Evolutionary conservation across 345 rosid genomes (phyloP), one percentile per base, ranked within the genome.

Genomic region (Nephelium lappaceum): DNA sequence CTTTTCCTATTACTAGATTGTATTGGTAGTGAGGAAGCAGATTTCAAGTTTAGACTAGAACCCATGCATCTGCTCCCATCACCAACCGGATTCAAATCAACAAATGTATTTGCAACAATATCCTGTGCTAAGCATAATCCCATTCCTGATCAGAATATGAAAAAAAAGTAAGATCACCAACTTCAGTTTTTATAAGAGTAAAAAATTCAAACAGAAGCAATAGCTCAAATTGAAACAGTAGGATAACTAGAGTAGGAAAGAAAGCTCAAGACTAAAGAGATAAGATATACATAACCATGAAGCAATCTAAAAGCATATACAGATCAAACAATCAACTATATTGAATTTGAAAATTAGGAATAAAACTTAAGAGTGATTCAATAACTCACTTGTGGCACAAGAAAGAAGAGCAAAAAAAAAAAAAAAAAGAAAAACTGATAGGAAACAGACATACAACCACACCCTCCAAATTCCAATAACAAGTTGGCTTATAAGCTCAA

Each of bases 71-170:
- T 70, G 78, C 67, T 81, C 69, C 83, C 88, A 72, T 77, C 81
- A 74, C 25, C 67, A 41, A 12, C 66, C 5, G 75, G 81, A 74
- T 77, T 86, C 75, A 96, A 85, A 85, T 93, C 98, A 53, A 63
- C 73, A 82, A 84, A 73, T 61, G 92, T 88, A 85, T 88, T 86
- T 69, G 76, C 78, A 72, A 89, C 82, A 72, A 91, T 82, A 51
- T 90, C 93, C 67, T 91, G 88, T 55, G 87, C 92, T 81, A 93
- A 88, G 85, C 86, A 87, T 79, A 86, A 83, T 51, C 92, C 91
- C 70, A 90, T 84, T 81, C 97, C 99, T 95, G 91, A 72, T 82
- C 75, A 78, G 65, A 42, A 73, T 19, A 83, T 51, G 55, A 10
- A 21, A 53, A 61, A 68, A 73, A 71, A 76, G 81, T 72, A 66